Base-by-base conservation (phyloP, 768 basidiomycete genomes). In the Termitomyces eurrhizus region DNA sequence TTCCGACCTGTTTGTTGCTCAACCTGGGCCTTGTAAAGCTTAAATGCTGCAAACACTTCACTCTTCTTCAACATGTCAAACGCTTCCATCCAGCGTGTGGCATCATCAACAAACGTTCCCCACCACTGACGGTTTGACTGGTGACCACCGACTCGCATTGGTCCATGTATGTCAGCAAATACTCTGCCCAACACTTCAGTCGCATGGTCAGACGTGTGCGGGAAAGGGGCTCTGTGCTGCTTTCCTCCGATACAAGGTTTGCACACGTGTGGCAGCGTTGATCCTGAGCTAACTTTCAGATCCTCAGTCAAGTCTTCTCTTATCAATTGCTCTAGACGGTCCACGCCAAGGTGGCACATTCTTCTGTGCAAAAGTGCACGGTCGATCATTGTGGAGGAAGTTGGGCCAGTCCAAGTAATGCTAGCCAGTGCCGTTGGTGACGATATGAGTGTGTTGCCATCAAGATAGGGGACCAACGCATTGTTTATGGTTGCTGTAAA, bases 91-190 rank as follows among this genome's bases (percentile, higher is more conserved):
- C 49, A 52, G 1, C 16, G 14, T 18, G 51, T 21, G 16, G 4
- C 0, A 32, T 52, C 35, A 14, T 52, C 41, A 3, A 52, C 21
- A 36, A 59, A 59, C 0, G 51, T 53, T 7, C 35, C 51, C 58
- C 51, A 59, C 41, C 32, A 59, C 11, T n/a, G 0, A 9, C 18
- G 5, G 5, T 42, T 42, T 2, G 16, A 14, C 2, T 35, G 29
- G 16, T 52, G 51, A 12, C 16, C 41, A 2, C 29, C 51, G 2
- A 44, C 13, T 0, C 8, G 11, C 41, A 52, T 52, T 14, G 50
- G 58, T 3, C 58, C 58, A 37, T 59, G 58, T 4, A 59, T 42
- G 12, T 59, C n/a, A n/a, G n/a, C n/a, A n/a, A n/a, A n/a, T n/a
- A n/a, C n/a, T n/a, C n/a, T n/a, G n/a, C n/a, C n/a, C n/a, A 14